Conservation (phyloP, 2,329 filamentous ascomycete genomes). For the Zymoseptoria ardabiliae region DNA sequence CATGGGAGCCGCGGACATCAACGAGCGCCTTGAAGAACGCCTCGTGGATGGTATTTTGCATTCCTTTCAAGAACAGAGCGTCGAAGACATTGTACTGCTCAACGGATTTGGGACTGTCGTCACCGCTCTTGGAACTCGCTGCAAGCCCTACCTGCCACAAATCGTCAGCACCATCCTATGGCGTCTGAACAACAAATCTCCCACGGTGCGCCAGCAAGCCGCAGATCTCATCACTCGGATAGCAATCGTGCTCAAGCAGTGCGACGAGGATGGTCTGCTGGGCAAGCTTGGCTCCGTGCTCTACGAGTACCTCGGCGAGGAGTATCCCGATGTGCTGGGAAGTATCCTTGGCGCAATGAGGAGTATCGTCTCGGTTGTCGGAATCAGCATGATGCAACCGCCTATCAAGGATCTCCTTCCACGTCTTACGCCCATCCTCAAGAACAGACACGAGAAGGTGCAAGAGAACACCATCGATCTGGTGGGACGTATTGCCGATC, state of each 20-base stretch:
- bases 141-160: slow-evolving; percentile 93
- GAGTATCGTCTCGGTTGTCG: slow-evolving; percentile 94
- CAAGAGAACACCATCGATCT: slow-evolving; percentile 99
- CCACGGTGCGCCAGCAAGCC: slow-evolving; percentile 92
- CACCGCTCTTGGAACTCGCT: slow-evolving; percentile 84
- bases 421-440: slow-evolving; percentile 91
- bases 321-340: slow-evolving; percentile 94
- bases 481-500: slow-evolving; percentile 94
- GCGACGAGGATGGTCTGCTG: slow-evolving; percentile 90
- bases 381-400: slow-evolving; percentile 96
- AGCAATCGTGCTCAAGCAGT: slow-evolving; percentile 98
- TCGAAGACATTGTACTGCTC: slow-evolving; percentile 91
- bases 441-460: slow-evolving; percentile 97
- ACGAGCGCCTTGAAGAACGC: slow-evolving; percentile 83
- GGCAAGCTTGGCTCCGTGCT: slow-evolving; percentile 89
- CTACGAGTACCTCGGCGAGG: slow-evolving; percentile 97
- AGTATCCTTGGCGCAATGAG: slow-evolving; percentile 92
- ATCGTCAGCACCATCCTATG: slow-evolving; percentile 96
- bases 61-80: slow-evolving; percentile 95
- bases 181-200: slow-evolving; percentile 95
- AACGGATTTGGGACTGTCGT: slow-evolving; percentile 98
- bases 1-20: slow-evolving; percentile 87
- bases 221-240: slow-evolving; percentile 95
- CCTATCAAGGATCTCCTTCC: slow-evolving; percentile 94
- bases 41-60: slow-evolving; percentile 92